A percentile compares a stretch with the other conserved stretches of the same genome.
These are phyloP conservation scores for Beta lomatogona DNA, from an alignment of 179 eudicot genomes.

Conservation along the genomic window DNA sequence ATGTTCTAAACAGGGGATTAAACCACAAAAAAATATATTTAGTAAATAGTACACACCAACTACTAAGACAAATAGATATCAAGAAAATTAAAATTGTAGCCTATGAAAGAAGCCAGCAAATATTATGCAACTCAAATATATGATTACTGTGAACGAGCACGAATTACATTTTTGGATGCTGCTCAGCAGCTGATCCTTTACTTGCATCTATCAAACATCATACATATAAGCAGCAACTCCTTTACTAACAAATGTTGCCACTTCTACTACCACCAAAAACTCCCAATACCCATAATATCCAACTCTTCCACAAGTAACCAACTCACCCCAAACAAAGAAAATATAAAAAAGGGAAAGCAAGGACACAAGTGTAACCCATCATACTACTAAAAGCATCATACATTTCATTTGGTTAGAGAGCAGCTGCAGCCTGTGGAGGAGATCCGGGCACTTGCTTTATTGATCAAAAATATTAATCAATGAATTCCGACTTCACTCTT, in stretches of 20 bases:
- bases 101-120: too few relatives aligned
- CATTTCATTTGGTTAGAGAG: conserved; percentile 13
- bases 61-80: too few relatives aligned
- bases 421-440: conserved; percentile 28
- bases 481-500: conserved; percentile 17
- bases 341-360: not conserved
- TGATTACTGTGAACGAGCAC: conserved; percentile 28
- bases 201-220: conserved; percentile 6
- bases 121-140: conserved; percentile 22
- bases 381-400: conserved; percentile 22
- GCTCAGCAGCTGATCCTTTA: conserved; percentile 23
- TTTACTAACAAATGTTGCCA: conserved; percentile 27
- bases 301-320: conserved; percentile 12
- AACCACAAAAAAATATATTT: too few relatives aligned
- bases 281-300: not conserved
- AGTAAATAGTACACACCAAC: too few relatives aligned
- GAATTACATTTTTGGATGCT: conserved; percentile 25
- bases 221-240: conserved; percentile 28
- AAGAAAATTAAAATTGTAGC: not conserved
- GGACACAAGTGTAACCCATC: conserved; percentile 14
- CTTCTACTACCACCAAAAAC: conserved; percentile 21
- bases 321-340: conserved; percentile 10
- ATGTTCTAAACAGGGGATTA: too few relatives aligned
- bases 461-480: conserved; percentile 30
- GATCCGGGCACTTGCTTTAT: conserved; percentile 33